Conservation (phyloP, 768 basidiomycete genomes). For the Heimioporus sp. region DNA sequence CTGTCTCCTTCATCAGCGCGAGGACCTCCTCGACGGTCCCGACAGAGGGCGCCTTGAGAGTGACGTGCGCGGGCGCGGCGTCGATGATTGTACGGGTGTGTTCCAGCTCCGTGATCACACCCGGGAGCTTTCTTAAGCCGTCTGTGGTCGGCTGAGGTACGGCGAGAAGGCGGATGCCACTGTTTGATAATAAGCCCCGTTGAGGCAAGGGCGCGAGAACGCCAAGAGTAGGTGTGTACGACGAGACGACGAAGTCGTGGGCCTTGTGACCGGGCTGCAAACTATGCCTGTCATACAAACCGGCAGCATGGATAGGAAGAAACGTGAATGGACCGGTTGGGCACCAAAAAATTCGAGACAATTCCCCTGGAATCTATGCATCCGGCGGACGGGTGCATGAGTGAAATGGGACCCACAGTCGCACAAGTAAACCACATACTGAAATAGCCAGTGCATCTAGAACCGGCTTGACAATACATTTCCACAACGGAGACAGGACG, state of each 20-base stretch:
- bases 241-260: slow-evolving; percentile 8
- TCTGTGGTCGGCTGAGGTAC: slow-evolving; percentile 17
- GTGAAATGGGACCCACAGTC: too few species aligned
- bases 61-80: too few species aligned
- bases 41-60: too few species aligned
- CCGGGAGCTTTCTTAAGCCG: slow-evolving; percentile 9
- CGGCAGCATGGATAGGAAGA: slow-evolving; percentile 5
- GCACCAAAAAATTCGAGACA: slow-evolving; percentile 3
- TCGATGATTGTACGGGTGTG: slow-evolving; percentile 10
- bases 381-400: too few species aligned
- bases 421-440: too few species aligned
- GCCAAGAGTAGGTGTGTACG: slow-evolving; percentile 29
- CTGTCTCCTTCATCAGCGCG: background rate
- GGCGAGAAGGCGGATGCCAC: slow-evolving; percentile 2
- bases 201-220: slow-evolving; percentile 18
- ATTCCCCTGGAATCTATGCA: background rate
- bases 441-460: slow-evolving; percentile 1
- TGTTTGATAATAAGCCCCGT: background rate
- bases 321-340: slow-evolving; percentile 2
- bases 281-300: background rate
- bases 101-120: slow-evolving; percentile 18
- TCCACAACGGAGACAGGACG: slow-evolving; percentile 11
- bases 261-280: background rate
- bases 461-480: slow-evolving; percentile 5
- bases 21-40: slow-evolving; percentile 5